phyloP scores from a whole-genome alignment of 116 monocot genomes.

The Cymodocea nodosa region DNA sequence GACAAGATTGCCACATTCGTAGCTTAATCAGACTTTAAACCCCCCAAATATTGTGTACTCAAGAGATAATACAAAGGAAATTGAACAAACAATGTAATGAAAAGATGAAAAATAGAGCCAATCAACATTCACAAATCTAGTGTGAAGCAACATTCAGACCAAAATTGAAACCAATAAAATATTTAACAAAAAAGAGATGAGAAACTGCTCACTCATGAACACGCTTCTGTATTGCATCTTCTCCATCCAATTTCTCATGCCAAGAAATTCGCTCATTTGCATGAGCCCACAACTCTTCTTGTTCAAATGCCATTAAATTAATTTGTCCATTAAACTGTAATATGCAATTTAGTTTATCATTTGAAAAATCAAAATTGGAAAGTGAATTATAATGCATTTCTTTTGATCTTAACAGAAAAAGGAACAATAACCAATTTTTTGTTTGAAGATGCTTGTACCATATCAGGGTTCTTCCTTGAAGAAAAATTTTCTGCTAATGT shows the following conservation, averaged over 20 bases:
- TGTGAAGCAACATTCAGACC: too few species aligned
- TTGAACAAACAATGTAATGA: too few species aligned
- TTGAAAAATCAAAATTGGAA: too few species aligned
- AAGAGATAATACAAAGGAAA: too few species aligned
- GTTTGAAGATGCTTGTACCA: neutral
- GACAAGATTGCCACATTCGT: too few species aligned
- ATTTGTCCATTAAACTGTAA: slow-evolving; percentile 62
- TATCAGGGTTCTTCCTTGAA: slow-evolving; percentile 20
- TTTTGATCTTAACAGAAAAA: neutral
- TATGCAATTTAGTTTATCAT: neutral
- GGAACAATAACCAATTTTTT: neutral
- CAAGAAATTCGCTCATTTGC: slow-evolving; percentile 84
- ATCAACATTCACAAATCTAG: too few species aligned
- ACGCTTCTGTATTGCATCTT: slow-evolving; percentile 93
- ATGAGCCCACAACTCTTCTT: slow-evolving; percentile 62
- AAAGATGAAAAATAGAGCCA: too few species aligned
- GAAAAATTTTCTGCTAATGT: slow-evolving; percentile 35
- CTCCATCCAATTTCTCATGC: slow-evolving; percentile 91
- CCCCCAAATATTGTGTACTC: too few species aligned
- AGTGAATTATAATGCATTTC: too few species aligned
- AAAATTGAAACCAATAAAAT: neutral
- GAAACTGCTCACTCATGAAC: slow-evolving; percentile 68
- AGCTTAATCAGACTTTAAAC: too few species aligned
- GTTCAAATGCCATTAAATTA: slow-evolving; percentile 68
- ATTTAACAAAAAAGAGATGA: neutral